Percentiles rank a stretch among this genome's conserved stretches.
Conservation (phyloP, 2,329 filamentous ascomycete genomes). For the Paecilomyces formosus region DNA sequence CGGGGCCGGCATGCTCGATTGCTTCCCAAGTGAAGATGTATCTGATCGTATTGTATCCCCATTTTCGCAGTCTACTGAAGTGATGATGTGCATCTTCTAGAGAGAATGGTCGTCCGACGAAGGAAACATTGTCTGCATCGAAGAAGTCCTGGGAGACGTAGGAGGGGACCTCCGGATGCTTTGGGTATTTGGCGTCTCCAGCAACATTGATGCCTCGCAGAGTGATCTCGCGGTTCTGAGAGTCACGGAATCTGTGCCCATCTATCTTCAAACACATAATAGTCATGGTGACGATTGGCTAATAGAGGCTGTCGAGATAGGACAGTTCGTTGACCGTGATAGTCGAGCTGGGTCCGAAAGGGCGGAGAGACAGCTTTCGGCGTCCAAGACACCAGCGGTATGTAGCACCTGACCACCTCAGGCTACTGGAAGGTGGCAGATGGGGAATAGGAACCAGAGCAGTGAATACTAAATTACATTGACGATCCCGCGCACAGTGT, state of each 20-base stretch:
- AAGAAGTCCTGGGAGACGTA: constrained; percentile 76
- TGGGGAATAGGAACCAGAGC: neutral
- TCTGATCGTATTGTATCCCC: constrained; percentile 91
- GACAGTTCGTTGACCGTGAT: neutral
- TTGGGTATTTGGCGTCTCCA: constrained; percentile 83
- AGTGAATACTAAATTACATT: neutral
- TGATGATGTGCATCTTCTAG: constrained; percentile 76
- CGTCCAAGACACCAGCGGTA: neutral
- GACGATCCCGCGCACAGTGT: neutral
- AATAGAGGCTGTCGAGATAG: neutral
- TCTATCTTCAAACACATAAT: constrained; percentile 74
- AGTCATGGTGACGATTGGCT: constrained; percentile 49
- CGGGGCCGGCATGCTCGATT: constrained; percentile 86
- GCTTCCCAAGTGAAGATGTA: constrained; percentile 99
- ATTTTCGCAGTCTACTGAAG: constrained; percentile 76
- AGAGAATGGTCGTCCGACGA: constrained; percentile 77
- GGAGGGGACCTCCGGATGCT: constrained; percentile 71
- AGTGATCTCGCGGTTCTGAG: constrained; percentile 73
- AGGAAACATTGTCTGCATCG: constrained; percentile 84
- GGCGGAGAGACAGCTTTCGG: neutral
- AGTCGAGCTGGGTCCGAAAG: neutral
- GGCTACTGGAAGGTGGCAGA: neutral
- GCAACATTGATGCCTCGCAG: constrained; percentile 92
- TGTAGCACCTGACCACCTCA: neutral
- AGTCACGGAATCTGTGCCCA: constrained; percentile 75